Evolutionary conservation across 495 filamentous ascomycete species (phyloP), one percentile per base, ranked within the genome.

Genomic region (Xylaria telfairii): DNA sequence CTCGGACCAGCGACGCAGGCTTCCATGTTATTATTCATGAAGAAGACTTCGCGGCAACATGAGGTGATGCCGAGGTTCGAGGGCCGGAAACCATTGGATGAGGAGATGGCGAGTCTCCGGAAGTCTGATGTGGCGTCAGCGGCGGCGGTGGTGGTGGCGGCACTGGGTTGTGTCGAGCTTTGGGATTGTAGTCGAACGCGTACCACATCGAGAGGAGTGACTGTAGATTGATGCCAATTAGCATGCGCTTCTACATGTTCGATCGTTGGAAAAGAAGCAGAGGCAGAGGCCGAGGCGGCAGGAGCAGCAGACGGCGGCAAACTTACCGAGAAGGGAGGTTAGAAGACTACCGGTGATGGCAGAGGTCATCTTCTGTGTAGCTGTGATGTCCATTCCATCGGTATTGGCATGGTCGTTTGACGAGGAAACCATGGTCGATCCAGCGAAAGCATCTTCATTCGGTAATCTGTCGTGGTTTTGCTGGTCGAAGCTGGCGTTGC

Each of bases 41-140:
- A 99, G 82, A 99, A 98, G 44, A 98, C 95, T 82, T 99, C 96
- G 65, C 96, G 90, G 77, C 96, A 99, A 81, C 96, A 99, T 39
- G 94, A 89, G 8, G 96, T 97, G 44, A 98, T 93, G 71, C 96
- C 96, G 49, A 98, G 90, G 73, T 93, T 93, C 85, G 89, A 68
- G 83, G 92, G 63, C 54, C 88, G 89, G 78, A 95, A 90, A 59
- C 87, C 81, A 49, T 83, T 82, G 10, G 83, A 81, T 13, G 82
- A 85, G 70, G 88, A 81, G 62, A 83, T 59, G 28, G 78, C 76
- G 56, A 83, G 76, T 59, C 76, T 79, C 44, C 78, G 75, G 78
- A 86, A 80, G 75, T 85, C 76, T 8, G 61, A 30, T 34, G 32
- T 24, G 30, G 47, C 10, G 32, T 49, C 24, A 47, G 46, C 24